These are phyloP conservation scores for Cordyceps fumosorosea DNA, from an alignment of 2,329 filamentous ascomycete genomes.

Conservation along the genomic window DNA sequence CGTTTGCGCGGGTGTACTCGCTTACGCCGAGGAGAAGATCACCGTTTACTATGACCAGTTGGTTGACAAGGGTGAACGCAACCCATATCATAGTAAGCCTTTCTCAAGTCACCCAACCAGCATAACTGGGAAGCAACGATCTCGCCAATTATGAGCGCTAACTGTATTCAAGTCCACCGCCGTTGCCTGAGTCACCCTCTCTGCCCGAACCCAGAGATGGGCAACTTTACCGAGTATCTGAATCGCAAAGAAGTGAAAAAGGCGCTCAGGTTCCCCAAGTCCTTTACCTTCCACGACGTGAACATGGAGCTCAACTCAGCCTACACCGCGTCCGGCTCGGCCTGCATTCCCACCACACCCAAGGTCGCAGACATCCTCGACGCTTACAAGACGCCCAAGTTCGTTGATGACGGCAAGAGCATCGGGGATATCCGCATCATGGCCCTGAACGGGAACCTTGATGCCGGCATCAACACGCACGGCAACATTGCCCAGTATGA, in stretches of 20 bases:
- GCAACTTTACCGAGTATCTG: slow-evolving; percentile 20
- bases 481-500: slow-evolving; percentile 30
- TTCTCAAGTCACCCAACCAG: slow-evolving; percentile 16
- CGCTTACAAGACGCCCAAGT: slow-evolving; percentile 10
- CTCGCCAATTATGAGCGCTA: not conserved
- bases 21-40: not conserved
- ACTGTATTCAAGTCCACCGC: slow-evolving; percentile 7
- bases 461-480: slow-evolving; percentile 19
- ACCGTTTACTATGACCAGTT: slow-evolving; percentile 31
- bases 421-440: slow-evolving; percentile 18
- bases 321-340: slow-evolving; percentile 3
- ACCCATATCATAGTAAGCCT: slow-evolving; percentile 37
- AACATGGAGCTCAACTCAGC: slow-evolving; percentile 85
- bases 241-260: slow-evolving; percentile 17
- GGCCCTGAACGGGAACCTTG: slow-evolving; percentile 21
- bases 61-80: slow-evolving; percentile 32
- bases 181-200: slow-evolving; percentile 11
- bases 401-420: not conserved
- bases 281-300: slow-evolving; percentile 76
- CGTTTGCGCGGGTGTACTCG: slow-evolving; percentile 50
- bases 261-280: slow-evolving; percentile 43
- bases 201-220: slow-evolving; percentile 15
- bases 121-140: slow-evolving; percentile 11
- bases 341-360: slow-evolving; percentile 10
- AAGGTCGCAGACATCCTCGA: slow-evolving; percentile 16